These are phyloP conservation scores for Leptomonas pyrrhocoris DNA, from an alignment of 208 protist species.

Conservation along the genomic window DNA sequence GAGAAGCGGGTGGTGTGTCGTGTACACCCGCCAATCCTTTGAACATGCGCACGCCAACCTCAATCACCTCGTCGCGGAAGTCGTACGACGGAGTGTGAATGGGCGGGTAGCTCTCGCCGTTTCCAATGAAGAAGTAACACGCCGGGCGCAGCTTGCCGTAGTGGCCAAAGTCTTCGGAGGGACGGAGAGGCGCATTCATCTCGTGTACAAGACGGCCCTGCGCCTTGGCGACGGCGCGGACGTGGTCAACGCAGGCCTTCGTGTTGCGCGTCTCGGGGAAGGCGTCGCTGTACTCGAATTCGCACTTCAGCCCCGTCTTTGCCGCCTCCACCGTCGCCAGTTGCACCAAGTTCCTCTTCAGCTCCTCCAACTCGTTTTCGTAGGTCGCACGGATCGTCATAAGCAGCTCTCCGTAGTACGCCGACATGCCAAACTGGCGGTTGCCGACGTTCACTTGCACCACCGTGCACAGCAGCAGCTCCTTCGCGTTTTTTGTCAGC, in stretches of 20 bases:
- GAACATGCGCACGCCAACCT: slow-evolving; percentile 43
- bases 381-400: slow-evolving; percentile 45
- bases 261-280: slow-evolving; percentile 54
- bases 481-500: slow-evolving; percentile 37
- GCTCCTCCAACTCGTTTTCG: slow-evolving; percentile 39
- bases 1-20: slow-evolving; percentile 11
- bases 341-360: slow-evolving; percentile 27
- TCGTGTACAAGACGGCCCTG: slow-evolving; percentile 32
- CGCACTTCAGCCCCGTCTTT: slow-evolving; percentile 31
- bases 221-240: slow-evolving; percentile 34
- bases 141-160: slow-evolving; percentile 45
- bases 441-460: slow-evolving; percentile 54
- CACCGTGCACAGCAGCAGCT: slow-evolving; percentile 47
- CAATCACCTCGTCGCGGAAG: slow-evolving; percentile 44
- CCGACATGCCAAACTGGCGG: slow-evolving; percentile 50
- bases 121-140: slow-evolving; percentile 47
- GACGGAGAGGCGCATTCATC: slow-evolving; percentile 32
- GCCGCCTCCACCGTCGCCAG: slow-evolving; percentile 24
- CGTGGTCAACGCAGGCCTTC: slow-evolving; percentile 36
- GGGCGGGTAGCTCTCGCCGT: slow-evolving; percentile 43
- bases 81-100: slow-evolving; percentile 49
- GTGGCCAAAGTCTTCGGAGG: slow-evolving; percentile 50
- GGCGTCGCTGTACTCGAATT: slow-evolving; percentile 46
- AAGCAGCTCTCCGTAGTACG: slow-evolving; percentile 49
- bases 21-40: slow-evolving; percentile 38